Base-by-base conservation (phyloP, 306 rosid species). In the Lathyrus tuberosus region DNA sequence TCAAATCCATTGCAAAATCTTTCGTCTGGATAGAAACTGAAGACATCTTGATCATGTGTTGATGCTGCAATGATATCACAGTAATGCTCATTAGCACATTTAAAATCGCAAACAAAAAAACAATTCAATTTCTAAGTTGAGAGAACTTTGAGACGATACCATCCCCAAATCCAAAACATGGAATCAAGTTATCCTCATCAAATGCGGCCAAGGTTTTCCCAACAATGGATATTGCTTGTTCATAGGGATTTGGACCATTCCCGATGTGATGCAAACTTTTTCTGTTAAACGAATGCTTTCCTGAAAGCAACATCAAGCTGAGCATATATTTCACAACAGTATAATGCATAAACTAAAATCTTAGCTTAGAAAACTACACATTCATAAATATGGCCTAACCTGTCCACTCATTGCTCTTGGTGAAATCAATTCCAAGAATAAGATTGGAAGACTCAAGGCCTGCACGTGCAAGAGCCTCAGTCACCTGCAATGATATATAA, bases 371-470 rank as follows among this genome's bases (percentile, higher is more conserved):
- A 48, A 44, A 76, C 0, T 66, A 41, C 14, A 43, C 10, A 54
- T 3, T 13, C 33, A 60, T 35, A 52, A 47, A 33, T 69, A 61
- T 57, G 48, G 33, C 56, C 66, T 78, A 69, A 92, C 98, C 98
- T 88, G 98, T 90, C 98, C 96, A 93, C 76, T 93, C 98, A 72
- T 93, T 93, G 87, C 98, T 89, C 86, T 90, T 93, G 11, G 98
- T 93, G 82, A 84, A 90, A 85, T 93, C 98, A 79, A 93, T 85
- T 24, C 98, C 96, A 49, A 93, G 87, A 72, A 93, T 93, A 65
- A 93, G 91, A 85, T 93, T 90, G 54, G 98, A 93, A 72, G 98
- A 93, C 85, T 93, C 98, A 2, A 93, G 96, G 80, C 98, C 96
- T 64, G 96, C 96, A 59, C 79, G 81, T 2, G 96, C 91, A 83